These are phyloP conservation scores for Phialophora verrucosa DNA, from an alignment of 2,329 filamentous ascomycete genomes.

Conservation along the genomic window DNA sequence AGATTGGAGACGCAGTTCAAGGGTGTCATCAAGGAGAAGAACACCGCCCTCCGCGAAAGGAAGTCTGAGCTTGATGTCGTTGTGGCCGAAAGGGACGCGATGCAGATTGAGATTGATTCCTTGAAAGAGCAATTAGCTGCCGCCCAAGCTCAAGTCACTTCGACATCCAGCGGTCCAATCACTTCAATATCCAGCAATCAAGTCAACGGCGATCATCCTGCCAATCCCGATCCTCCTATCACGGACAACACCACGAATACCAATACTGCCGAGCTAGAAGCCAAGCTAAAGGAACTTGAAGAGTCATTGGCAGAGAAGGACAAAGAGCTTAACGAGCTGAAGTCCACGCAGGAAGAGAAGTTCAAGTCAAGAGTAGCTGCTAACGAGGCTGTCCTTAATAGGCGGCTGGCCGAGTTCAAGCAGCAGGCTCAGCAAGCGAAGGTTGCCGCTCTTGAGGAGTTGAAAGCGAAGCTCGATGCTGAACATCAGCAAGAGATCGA, in stretches of 20 bases:
- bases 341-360: conserved; percentile 55
- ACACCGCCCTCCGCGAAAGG: conserved; percentile 63
- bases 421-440: conserved; percentile 57
- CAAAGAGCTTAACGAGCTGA: conserved; percentile 50
- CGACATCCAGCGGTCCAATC: conserved; percentile 39
- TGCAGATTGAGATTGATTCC: conserved; percentile 71
- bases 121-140: conserved; percentile 69
- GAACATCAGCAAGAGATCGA: conserved; percentile 53
- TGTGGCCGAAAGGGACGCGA: conserved; percentile 67
- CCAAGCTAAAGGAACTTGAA: conserved; percentile 61
- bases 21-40: conserved; percentile 66
- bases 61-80: conserved; percentile 55
- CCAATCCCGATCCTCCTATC: conserved; percentile 47
- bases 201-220: conserved; percentile 54
- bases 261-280: conserved; percentile 56
- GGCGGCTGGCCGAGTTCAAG: conserved; percentile 66
- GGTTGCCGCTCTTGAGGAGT: conserved; percentile 37
- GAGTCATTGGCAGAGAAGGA: conserved; percentile 60
- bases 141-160: conserved; percentile 55
- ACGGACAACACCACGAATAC: conserved; percentile 34
- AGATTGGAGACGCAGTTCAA: conserved; percentile 59
- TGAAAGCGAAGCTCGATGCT: conserved; percentile 31
- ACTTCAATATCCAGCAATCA: conserved; percentile 37
- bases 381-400: conserved; percentile 65
- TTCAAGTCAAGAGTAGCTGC: conserved; percentile 55